Evolutionary conservation across 23 red algal species (phyloP).

Genomic region (Gracilaria vermiculophylla): DNA sequence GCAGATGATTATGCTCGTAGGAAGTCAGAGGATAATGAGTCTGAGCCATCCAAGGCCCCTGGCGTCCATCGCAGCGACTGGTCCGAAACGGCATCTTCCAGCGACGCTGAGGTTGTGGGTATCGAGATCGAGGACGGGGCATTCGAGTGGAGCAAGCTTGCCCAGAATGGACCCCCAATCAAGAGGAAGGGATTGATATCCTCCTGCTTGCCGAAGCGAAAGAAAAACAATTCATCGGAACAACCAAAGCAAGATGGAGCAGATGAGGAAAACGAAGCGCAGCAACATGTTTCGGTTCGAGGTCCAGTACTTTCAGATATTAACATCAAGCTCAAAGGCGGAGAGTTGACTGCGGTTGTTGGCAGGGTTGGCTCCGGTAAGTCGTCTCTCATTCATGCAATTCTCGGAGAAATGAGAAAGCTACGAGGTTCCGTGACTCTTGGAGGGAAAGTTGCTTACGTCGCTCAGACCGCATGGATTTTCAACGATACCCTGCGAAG

Average conservation of each 20-base stretch:
- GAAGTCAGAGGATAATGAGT: neutral
- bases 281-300: slow-evolving; percentile 11
- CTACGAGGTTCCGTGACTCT: slow-evolving; percentile 47
- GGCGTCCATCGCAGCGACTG: neutral
- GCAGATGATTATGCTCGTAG: slow-evolving; percentile 59
- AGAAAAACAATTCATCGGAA: neutral
- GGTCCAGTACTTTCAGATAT: slow-evolving; percentile 64
- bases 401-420: slow-evolving; percentile 92
- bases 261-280: neutral
- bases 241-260: neutral
- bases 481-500: slow-evolving; percentile 94
- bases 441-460: slow-evolving; percentile 78
- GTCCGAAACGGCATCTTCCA: neutral
- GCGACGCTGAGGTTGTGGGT: neutral
- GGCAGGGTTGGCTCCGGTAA: slow-evolving; percentile 95
- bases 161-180: neutral
- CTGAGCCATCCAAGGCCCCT: neutral
- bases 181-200: slow-evolving; percentile 25
- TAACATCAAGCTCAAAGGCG: slow-evolving; percentile 51
- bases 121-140: slow-evolving; percentile 36
- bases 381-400: slow-evolving; percentile 82
- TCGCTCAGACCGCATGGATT: slow-evolving; percentile 92
- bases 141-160: slow-evolving; percentile 57
- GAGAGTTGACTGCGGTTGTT: slow-evolving; percentile 78
- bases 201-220: slow-evolving; percentile 8